These are phyloP conservation scores for Calcarisporium arbuscula DNA, from an alignment of 2,329 filamentous ascomycete species.

Conservation along the genomic window DNA sequence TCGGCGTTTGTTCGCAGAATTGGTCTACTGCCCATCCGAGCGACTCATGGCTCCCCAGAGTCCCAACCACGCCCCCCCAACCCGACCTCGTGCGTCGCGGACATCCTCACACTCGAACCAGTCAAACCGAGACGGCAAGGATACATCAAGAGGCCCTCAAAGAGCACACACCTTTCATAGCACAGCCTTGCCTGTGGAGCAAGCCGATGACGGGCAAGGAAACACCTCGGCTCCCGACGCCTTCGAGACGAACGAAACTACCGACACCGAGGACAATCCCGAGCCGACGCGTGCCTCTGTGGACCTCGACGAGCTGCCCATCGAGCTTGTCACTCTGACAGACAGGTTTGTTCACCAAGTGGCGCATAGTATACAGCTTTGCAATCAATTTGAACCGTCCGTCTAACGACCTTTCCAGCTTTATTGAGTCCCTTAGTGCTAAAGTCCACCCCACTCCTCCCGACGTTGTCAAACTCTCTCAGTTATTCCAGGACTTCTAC, in stretches of 20 bases:
- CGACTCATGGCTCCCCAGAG: slow-evolving; percentile 27
- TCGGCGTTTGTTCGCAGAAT: too few relatives aligned
- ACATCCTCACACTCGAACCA: slow-evolving; percentile 21
- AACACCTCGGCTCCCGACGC: slow-evolving; percentile 34
- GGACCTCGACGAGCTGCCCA: slow-evolving; percentile 82
- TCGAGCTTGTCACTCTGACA: slow-evolving; percentile 84
- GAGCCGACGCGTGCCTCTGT: slow-evolving; percentile 51
- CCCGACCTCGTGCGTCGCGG: slow-evolving; percentile 24
- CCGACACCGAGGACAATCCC: slow-evolving; percentile 36
- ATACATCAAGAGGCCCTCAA: slow-evolving; percentile 29
- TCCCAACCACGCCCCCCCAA: slow-evolving; percentile 19
- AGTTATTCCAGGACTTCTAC: slow-evolving; percentile 95
- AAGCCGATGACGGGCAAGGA: slow-evolving; percentile 15
- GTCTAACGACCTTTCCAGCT: slow-evolving; percentile 45
- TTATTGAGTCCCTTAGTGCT: slow-evolving; percentile 82
- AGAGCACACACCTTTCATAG: slow-evolving; percentile 42
- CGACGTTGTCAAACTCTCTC: slow-evolving; percentile 72
- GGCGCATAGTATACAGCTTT: neutral
- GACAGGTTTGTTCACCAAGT: slow-evolving; percentile 64
- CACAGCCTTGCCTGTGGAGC: slow-evolving; percentile 23
- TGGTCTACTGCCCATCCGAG: slow-evolving; percentile 18
- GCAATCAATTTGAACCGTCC: neutral
- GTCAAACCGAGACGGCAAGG: slow-evolving; percentile 20
- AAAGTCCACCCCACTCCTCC: slow-evolving; percentile 82
- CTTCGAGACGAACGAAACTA: slow-evolving; percentile 40